Evolutionary conservation across 345 rosid species (phyloP), one percentile per base, ranked within the genome.

Genomic region (Mallotus nudiflorus): DNA sequence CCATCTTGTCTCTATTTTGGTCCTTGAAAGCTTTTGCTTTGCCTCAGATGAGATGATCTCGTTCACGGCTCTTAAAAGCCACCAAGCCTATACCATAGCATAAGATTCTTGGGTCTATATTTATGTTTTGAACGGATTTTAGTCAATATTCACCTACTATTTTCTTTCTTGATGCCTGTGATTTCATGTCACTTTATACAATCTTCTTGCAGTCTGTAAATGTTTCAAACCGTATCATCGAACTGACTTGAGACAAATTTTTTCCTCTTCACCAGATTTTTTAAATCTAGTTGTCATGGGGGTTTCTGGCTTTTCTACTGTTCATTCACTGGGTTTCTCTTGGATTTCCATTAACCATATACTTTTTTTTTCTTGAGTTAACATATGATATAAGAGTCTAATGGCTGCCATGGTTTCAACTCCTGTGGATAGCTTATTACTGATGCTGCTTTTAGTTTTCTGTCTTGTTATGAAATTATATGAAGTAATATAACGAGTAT

Each of bases 121-220:
- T 70, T 44, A 20, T 39, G 42, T 40, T 25, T 63, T 49, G 62
- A 6, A 31, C 27, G n/a, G n/a, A 42, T 16, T 65, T 59, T 25
- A 37, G 62, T 67, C 65, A 62, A 64, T 37, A 13, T 67, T 49
- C 62, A 16, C 69, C 14, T 22, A 12, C 64, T 46, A 25, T 49
- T 42, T 55, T 75, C 64, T 55, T 72, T 70, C 45, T 78, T 57
- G 61, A 61, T 39, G 31, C 46, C 63, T 74, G 76, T 73, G 77
- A 75, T 79, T 84, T 81, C 83, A 77, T 75, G 78, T 77, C 73
- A 55, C 65, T 70, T 66, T 68, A 66, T 51, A 31, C 69, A 64
- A 63, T 16, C 19, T 31, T 25, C 62, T 45, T 48, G 10, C 22
- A 40, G 48, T 59, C 45, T 14, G 62, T 20, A 18, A 69, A 50